Conservation (phyloP, 129 eudicot genomes). For the Escallonia rubra region DNA sequence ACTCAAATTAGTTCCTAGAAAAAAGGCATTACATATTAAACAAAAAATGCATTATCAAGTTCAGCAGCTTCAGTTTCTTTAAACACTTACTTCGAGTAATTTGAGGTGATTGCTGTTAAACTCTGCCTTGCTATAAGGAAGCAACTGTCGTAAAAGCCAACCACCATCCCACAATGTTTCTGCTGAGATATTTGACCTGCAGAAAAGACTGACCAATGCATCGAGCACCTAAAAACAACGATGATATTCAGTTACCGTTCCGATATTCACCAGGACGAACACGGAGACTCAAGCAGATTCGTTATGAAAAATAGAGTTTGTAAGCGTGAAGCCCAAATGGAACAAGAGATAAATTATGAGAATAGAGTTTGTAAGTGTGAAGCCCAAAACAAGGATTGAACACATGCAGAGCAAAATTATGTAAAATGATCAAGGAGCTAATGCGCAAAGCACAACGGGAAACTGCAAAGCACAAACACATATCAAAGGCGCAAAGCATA, state of each 20-base stretch:
- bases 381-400: conserved; percentile 2
- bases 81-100: conserved; percentile 50
- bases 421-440: too few relatives aligned
- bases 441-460: too few relatives aligned
- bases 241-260: too few relatives aligned
- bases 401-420: conserved; percentile 1
- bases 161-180: conserved; percentile 97
- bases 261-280: too few relatives aligned
- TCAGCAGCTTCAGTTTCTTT: not conserved
- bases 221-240: conserved; percentile 67
- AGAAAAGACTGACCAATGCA: conserved; percentile 87
- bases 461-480: too few relatives aligned
- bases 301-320: too few relatives aligned
- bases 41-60: too few relatives aligned
- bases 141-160: conserved; percentile 95
- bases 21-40: too few relatives aligned
- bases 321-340: too few relatives aligned
- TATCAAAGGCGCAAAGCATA: not conserved
- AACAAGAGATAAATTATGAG: not conserved
- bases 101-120: conserved; percentile 62
- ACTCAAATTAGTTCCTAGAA: too few relatives aligned
- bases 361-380: not conserved
- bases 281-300: too few relatives aligned
- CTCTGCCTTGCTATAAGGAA: conserved; percentile 84
- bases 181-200: conserved; percentile 85